Evolutionary conservation across 768 basidiomycete genomes (phyloP).

Genomic region (Boletellus ananiceps): DNA sequence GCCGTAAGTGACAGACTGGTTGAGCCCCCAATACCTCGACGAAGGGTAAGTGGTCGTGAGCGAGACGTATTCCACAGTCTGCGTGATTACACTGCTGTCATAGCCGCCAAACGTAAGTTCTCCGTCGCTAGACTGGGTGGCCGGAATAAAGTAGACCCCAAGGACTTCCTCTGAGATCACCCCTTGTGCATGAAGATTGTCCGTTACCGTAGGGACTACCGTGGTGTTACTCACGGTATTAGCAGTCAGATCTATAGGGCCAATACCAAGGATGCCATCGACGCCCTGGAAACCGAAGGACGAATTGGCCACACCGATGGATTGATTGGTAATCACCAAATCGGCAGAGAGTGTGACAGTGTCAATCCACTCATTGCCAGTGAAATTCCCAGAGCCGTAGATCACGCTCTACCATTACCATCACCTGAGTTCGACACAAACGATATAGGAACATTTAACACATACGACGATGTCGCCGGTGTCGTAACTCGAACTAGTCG

Average conservation of each 20-base stretch:
- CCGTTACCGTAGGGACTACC: constrained; percentile 30
- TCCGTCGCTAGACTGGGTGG: constrained; percentile 13
- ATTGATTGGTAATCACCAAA: not conserved
- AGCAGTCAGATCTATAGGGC: not conserved
- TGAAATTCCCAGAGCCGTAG: constrained; percentile 1
- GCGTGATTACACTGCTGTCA: not conserved
- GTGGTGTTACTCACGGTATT: not conserved
- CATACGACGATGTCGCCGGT: constrained; percentile 17
- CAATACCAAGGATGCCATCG: constrained; percentile 1
- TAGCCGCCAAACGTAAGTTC: constrained; percentile 6
- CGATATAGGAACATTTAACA: not conserved
- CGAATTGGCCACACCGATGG: not conserved
- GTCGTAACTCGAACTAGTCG: constrained; percentile 5
- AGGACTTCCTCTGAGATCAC: constrained; percentile 23
- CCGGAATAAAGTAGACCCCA: constrained; percentile 29
- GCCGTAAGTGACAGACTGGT: not conserved
- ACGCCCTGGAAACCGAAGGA: not conserved
- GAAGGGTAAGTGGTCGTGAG: not conserved
- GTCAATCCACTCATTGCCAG: constrained; percentile 5
- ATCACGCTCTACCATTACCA: not conserved
- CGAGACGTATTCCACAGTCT: not conserved
- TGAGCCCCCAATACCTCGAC: not conserved
- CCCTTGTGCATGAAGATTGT: constrained; percentile 30
- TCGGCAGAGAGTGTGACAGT: not conserved
- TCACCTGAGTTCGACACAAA: not conserved